Percentiles rank a stretch among this genome's conserved stretches.
Evolutionary conservation across 345 rosid species (phyloP).

Genomic region (Eucalyptus sideroxylon): DNA sequence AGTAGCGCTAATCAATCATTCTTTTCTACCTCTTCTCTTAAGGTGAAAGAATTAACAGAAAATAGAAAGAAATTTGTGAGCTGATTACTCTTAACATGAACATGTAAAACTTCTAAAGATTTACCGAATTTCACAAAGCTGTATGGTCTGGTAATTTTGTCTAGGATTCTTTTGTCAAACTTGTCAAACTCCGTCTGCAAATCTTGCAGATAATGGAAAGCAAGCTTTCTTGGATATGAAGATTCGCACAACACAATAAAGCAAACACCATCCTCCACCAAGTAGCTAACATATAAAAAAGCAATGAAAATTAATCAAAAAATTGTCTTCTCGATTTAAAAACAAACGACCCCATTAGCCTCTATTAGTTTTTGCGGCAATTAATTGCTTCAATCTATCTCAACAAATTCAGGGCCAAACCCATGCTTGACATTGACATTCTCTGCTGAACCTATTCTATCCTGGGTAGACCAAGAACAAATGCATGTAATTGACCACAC

Average conservation of each 20-base stretch:
- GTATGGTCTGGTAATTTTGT: constrained; percentile 33
- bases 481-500: neutral
- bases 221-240: constrained; percentile 58
- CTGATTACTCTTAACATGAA: neutral
- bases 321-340: neutral
- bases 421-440: neutral
- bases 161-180: constrained; percentile 9
- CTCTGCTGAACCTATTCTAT: neutral
- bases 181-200: constrained; percentile 32
- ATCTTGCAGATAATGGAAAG: constrained; percentile 48
- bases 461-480: neutral
- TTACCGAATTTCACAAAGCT: constrained; percentile 43
- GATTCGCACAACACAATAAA: constrained; percentile 42
- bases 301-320: neutral
- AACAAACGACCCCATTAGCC: neutral
- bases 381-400: neutral
- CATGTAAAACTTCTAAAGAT: neutral
- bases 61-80: neutral
- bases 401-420: neutral
- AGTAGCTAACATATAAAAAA: constrained; percentile 15
- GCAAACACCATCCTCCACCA: constrained; percentile 37
- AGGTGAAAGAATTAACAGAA: neutral
- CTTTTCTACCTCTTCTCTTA: neutral
- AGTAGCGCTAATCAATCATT: neutral
- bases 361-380: neutral